Percentiles rank a stretch among this genome's conserved stretches.
Conservation (phyloP, 805 yeast species). For the Candida anglica region DNA sequence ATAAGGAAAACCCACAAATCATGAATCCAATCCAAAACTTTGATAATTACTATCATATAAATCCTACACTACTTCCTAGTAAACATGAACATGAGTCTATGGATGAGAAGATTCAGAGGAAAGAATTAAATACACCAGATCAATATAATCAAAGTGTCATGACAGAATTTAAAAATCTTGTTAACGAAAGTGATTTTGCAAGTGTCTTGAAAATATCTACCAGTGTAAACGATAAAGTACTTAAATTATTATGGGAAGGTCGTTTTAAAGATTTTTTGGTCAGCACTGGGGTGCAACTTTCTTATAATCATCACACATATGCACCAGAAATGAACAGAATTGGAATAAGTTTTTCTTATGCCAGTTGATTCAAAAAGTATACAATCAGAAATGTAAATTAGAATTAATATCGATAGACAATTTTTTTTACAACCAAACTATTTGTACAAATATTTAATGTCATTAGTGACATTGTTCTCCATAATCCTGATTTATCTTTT, state of each 20-base stretch:
- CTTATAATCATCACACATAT: constrained; percentile 29
- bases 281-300: constrained; percentile 65
- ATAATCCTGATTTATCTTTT: no score
- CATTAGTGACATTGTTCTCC: no score
- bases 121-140: no score
- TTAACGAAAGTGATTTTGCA: constrained; percentile 52
- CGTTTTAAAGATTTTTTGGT: constrained; percentile 73
- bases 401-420: neutral
- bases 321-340: constrained; percentile 47
- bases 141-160: constrained; percentile 36
- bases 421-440: no score
- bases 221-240: constrained; percentile 55
- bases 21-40: constrained; percentile 21
- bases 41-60: constrained; percentile 23
- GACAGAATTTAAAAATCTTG: constrained; percentile 47
- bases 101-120: no score
- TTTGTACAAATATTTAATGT: no score
- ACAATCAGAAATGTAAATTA: neutral
- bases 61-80: constrained; percentile 17
- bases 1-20: constrained; percentile 5
- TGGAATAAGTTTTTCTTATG: constrained; percentile 62
- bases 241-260: constrained; percentile 84
- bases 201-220: constrained; percentile 75
- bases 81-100: constrained; percentile 7
- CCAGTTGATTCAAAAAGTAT: constrained; percentile 37